Evolutionary conservation across 208 protist species (phyloP), one percentile per base, ranked within the genome.

Genomic region (Acanthamoeba castellanii): DNA sequence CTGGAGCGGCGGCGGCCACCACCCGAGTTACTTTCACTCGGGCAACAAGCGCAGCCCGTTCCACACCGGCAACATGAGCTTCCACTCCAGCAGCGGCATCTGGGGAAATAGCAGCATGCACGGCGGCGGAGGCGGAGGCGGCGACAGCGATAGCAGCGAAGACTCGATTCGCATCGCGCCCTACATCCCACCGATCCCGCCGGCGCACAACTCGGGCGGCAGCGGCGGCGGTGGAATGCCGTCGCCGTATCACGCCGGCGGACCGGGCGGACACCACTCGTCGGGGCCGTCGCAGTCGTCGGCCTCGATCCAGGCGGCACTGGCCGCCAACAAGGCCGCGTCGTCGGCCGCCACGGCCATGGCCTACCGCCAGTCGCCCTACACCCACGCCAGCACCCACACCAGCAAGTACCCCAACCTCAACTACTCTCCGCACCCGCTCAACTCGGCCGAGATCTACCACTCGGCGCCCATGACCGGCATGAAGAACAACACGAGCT

Each of bases 401-500:
- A 13, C 52, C 16, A 57, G 52, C 52, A 74, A 74, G 30, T 74
- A 74, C 30, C 66, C 66, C 20, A 74, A 22, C 66, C 66, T 74
- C n/a, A 74, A 9, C 66, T 74, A 74, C 22, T 74, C 52, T 11
- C 52, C 52, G 52, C 68, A 85, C 45, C 30, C 68, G 68, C 68
- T 76, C 0, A 85, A 85, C 76, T 59, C 76, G 47, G 22, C 76
- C 22, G 76, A 85, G 2, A 9, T 85, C 25, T 85, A 85, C 47
- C 57, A 85, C 76, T 85, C 76, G 11, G 76, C 76, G 37, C 76
- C 76, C 45, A 85, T 85, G 76, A 57, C 27, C 14, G 30, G 47
- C 76, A 57, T 57, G 76, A 78, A 78, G 70, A 78, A 47, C 70
- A 47, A 0, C 14, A 25, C 61, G 61, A 30, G 61, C 61, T 85